A percentile compares a stretch with the other conserved stretches of the same genome.
Conservation (phyloP, 129 eudicot species). For the Artemisia argyi region DNA sequence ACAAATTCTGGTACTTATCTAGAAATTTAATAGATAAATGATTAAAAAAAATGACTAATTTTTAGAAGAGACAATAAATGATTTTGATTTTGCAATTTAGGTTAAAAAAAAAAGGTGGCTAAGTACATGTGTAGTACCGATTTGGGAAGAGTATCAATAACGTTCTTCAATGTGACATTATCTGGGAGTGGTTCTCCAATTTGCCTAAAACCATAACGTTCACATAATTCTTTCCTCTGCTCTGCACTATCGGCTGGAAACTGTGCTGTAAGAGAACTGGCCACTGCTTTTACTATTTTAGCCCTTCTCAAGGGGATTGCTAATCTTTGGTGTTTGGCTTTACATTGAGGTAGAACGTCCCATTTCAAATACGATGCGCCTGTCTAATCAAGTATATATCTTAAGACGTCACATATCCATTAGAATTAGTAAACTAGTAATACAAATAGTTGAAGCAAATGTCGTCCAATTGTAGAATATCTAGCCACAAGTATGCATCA, state of each 20-base stretch:
- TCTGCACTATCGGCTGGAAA: slow-evolving; percentile 59
- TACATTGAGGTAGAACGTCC: slow-evolving; percentile 44
- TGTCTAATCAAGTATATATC: slow-evolving; percentile 42
- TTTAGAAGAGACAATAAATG: not conserved
- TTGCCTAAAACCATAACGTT: slow-evolving; percentile 79
- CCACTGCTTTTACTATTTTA: slow-evolving; percentile 54
- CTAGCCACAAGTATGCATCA: slow-evolving; percentile 2
- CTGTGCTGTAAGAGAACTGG: slow-evolving; percentile 48
- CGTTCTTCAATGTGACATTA: slow-evolving; percentile 70
- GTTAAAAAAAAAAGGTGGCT: not conserved
- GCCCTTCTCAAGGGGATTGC: slow-evolving; percentile 40
- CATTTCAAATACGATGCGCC: slow-evolving; percentile 49
- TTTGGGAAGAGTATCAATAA: slow-evolving; percentile 71
- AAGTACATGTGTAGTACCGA: slow-evolving; percentile 42
- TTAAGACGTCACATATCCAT: slow-evolving; percentile 18
- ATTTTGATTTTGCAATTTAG: not conserved
- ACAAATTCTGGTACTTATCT: too few relatives aligned
- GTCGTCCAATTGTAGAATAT: not conserved
- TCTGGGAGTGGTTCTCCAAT: slow-evolving; percentile 93
- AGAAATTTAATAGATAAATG: not conserved
- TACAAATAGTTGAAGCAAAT: not conserved
- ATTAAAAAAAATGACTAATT: not conserved
- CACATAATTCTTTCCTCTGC: slow-evolving; percentile 59
- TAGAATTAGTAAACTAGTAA: not conserved
- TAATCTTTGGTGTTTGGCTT: slow-evolving; percentile 38